These are phyloP conservation scores for Dioscorea zingiberensis DNA, from an alignment of 106 monocot species.

Conservation along the genomic window DNA sequence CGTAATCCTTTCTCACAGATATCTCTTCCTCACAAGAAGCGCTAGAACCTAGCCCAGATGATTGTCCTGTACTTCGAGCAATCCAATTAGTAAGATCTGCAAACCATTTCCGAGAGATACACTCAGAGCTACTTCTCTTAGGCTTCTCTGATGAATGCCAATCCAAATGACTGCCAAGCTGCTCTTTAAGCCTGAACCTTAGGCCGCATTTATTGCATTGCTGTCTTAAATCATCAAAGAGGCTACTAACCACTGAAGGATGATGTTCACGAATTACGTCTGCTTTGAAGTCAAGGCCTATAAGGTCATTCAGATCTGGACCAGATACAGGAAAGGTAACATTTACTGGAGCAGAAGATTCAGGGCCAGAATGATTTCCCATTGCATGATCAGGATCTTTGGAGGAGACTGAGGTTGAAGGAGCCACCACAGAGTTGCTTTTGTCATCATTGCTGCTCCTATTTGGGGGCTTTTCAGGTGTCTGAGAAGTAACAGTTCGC, in stretches of 20 bases:
- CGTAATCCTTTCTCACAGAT: slow-evolving; percentile 19
- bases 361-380: slow-evolving; percentile 2
- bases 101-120: slow-evolving; percentile 56
- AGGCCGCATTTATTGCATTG: slow-evolving; percentile 64
- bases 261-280: slow-evolving; percentile 61
- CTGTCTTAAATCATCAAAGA: slow-evolving; percentile 57
- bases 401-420: slow-evolving; percentile 7
- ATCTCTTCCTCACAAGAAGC: slow-evolving; percentile 9
- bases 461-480: slow-evolving; percentile 2
- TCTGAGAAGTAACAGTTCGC: slow-evolving; percentile 1
- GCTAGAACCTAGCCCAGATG: slow-evolving; percentile 1
- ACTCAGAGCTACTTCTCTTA: slow-evolving; percentile 10
- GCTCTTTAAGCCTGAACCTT: slow-evolving; percentile 41
- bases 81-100: slow-evolving; percentile 23
- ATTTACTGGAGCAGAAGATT: slow-evolving; percentile 9
- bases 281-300: slow-evolving; percentile 65
- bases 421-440: background rate
- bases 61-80: slow-evolving; percentile 6
- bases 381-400: slow-evolving; percentile 1
- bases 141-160: slow-evolving; percentile 40
- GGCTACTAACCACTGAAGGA: slow-evolving; percentile 45
- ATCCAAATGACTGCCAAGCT: slow-evolving; percentile 45
- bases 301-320: slow-evolving; percentile 14
- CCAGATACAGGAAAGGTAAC: background rate
- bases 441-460: slow-evolving; percentile 8